Evolutionary conservation across 2,329 filamentous ascomycete species (phyloP).

Genomic region (Delphinella strobiligena): DNA sequence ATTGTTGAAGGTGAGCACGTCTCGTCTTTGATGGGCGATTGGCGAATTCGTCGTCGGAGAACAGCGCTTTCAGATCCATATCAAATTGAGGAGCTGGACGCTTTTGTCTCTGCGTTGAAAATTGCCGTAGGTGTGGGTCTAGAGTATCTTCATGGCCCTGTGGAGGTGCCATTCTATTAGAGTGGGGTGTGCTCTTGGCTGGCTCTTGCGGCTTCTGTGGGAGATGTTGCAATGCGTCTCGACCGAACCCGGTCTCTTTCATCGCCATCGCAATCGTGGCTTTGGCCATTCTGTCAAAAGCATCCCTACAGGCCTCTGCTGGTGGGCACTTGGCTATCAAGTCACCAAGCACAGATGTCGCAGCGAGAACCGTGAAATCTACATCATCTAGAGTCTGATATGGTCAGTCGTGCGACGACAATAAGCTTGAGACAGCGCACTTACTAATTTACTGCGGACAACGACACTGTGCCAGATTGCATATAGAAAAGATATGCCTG

Average conservation of each 20-base stretch:
- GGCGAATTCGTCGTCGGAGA: slow-evolving; percentile 31
- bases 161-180: slow-evolving; percentile 2
- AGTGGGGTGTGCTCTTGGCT: slow-evolving; percentile 3
- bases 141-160: not conserved
- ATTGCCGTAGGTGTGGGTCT: slow-evolving; percentile 1
- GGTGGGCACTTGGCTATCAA: slow-evolving; percentile 91
- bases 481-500: slow-evolving; percentile 80
- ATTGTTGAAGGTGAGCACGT: slow-evolving; percentile 13
- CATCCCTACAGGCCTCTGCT: slow-evolving; percentile 86
- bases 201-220: slow-evolving; percentile 3
- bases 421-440: slow-evolving; percentile 21
- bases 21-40: slow-evolving; percentile 22
- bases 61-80: slow-evolving; percentile 42
- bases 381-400: slow-evolving; percentile 77
- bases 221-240: slow-evolving; percentile 4
- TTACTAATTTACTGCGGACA: slow-evolving; percentile 73
- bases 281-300: slow-evolving; percentile 89
- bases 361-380: slow-evolving; percentile 90
- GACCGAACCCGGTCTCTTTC: slow-evolving; percentile 69
- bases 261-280: slow-evolving; percentile 93
- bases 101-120: slow-evolving; percentile 8
- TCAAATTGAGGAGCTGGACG: slow-evolving; percentile 45
- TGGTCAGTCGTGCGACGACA: not conserved
- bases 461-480: slow-evolving; percentile 93
- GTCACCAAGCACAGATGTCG: slow-evolving; percentile 83